These are phyloP conservation scores for Pythium angustatum DNA, from an alignment of 352 stramenopile species.

Conservation along the genomic window DNA sequence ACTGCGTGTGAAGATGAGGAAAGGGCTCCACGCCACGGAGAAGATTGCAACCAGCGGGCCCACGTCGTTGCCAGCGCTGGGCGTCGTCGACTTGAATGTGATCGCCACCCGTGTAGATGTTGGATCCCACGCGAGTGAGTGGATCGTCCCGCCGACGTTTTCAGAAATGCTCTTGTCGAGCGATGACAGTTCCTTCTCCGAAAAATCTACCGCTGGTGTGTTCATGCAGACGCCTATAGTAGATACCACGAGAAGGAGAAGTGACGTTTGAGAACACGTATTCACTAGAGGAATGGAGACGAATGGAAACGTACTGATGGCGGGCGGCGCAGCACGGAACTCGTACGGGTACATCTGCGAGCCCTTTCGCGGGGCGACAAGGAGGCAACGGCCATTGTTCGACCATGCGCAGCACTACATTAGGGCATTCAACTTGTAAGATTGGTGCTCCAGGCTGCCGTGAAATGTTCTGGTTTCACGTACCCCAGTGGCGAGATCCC, in stretches of 20 bases:
- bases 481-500: slow-evolving; percentile 67
- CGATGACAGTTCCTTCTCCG: slow-evolving; percentile 60
- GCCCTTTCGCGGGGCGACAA: slow-evolving; percentile 63
- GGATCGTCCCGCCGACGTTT: slow-evolving; percentile 62
- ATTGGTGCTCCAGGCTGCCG: no score
- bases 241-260: background rate
- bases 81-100: slow-evolving; percentile 41
- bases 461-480: no score
- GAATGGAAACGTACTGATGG: slow-evolving; percentile 45
- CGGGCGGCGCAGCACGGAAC: slow-evolving; percentile 55
- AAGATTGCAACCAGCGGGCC: slow-evolving; percentile 71
- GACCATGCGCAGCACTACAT: slow-evolving; percentile 70
- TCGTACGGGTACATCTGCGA: slow-evolving; percentile 70
- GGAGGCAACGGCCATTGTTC: slow-evolving; percentile 61
- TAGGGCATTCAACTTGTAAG: slow-evolving; percentile 1
- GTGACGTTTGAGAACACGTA: no score
- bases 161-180: slow-evolving; percentile 62
- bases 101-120: slow-evolving; percentile 64
- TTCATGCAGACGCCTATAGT: slow-evolving; percentile 69
- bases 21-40: slow-evolving; percentile 64
- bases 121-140: slow-evolving; percentile 72
- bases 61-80: slow-evolving; percentile 29
- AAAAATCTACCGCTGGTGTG: slow-evolving; percentile 65
- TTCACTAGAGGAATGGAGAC: no score
- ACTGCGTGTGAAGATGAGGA: slow-evolving; percentile 65